Conservation (phyloP, 257 asterid species). For the Lantana camara region DNA sequence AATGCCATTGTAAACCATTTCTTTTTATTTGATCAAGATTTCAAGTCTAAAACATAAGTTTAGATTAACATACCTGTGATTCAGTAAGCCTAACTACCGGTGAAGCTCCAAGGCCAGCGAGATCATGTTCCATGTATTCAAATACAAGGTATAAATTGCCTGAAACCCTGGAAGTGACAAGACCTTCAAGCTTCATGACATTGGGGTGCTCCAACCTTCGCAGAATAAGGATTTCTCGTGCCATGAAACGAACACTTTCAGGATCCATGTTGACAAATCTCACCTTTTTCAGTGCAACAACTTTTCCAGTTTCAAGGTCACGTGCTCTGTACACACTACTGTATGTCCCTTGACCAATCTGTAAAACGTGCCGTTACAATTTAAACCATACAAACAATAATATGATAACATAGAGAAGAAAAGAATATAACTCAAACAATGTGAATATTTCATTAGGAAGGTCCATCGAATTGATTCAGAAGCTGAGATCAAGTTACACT, state of each 20-base stretch:
- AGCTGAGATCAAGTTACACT: conserved; percentile 11
- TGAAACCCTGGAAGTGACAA: conserved; percentile 82
- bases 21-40: conserved; percentile 7
- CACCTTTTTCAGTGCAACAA: conserved; percentile 86
- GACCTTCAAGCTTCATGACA: conserved; percentile 91
- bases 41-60: not conserved
- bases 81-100: conserved; percentile 68
- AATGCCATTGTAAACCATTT: not conserved
- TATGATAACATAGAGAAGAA: conserved; percentile 8
- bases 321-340: conserved; percentile 93
- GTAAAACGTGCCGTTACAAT: conserved; percentile 28
- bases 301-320: conserved; percentile 80
- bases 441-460: conserved; percentile 14
- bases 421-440: conserved; percentile 2
- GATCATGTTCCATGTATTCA: conserved; percentile 96
- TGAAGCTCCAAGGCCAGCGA: conserved; percentile 81
- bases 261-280: conserved; percentile 93
- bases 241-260: conserved; percentile 94
- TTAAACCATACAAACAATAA: conserved; percentile 10
- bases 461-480: conserved; percentile 2
- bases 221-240: conserved; percentile 83
- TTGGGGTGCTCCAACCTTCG: conserved; percentile 91
- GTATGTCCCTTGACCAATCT: conserved; percentile 97
- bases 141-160: conserved; percentile 87
- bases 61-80: conserved; percentile 75